Base-by-base conservation (phyloP, 148 eudicot genomes). In the Agrostemma githago region DNA sequence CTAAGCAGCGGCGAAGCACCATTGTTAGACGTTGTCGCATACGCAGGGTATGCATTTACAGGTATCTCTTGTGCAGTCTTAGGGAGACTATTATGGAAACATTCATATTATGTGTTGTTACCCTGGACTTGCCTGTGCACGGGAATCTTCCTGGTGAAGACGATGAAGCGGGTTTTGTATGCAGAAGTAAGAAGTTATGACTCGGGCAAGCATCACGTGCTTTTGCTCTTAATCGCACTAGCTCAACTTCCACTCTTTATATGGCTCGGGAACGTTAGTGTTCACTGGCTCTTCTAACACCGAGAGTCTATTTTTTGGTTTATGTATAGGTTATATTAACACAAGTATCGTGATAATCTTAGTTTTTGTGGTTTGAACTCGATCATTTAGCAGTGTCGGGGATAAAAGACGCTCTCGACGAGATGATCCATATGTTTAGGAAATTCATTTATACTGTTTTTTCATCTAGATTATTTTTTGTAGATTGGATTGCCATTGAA, bases 71-170 rank as follows among this genome's bases (percentile, higher is more conserved):
- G 89, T 44, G 90, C 90, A 14, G 76, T 91, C 41, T 71, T 91
- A 0, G 89, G 91, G 26, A 86, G 69, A 77, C 54, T 89, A 10
- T 11, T 87, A 9, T 85, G 82, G 86, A 75, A 79, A 70, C 83
- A 84, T 60, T 82, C 93, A 0, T 87, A 89, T 80, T 91, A 87
- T 82, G 68, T 84, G 46, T 58, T 89, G 82, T 68, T 89, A 83
- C 88, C 87, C 0, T 87, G 87, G 89, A 83, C 88, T 16, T 87
- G 93, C 84, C 75, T 91, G 41, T 85, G 91, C 82, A 91, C 86
- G 93, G 96, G 88, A 78, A 74, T 86, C 58, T 89, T 91, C 83
- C 57, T 91, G 79, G 90, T 91, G 73, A 87, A 89, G 88, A 91
- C 91, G 1, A 91, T 89, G 93, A 89, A 87, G 83, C 78, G 96